Evolutionary conservation across 148 eudicot species (phyloP), one percentile per base, ranked within the genome.

Genomic region (Diospyros kaki): DNA sequence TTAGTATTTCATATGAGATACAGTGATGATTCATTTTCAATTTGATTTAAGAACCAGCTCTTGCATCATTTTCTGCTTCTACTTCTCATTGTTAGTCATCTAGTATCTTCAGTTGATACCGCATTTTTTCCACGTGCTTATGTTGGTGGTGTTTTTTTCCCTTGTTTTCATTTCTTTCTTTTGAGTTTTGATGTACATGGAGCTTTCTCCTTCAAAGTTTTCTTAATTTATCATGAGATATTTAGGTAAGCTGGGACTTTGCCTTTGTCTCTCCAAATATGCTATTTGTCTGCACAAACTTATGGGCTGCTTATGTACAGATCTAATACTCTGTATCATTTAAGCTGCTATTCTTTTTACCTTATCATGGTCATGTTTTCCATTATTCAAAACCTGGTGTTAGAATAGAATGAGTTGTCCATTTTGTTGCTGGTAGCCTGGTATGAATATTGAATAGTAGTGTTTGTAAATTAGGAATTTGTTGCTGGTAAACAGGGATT

Each of bases 181-280:
- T 28, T 28, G 52, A 48, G 53, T 15, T 53, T 4, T 53, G 60
- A 28, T 68, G 18, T 28, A 45, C 4, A 0, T 51, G 1, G 56
- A 18, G 28, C 4, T 3, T 3, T 52, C 28, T 52, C 58, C 18
- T 54, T 42, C 2, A 1, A 6, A 39, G 28, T 42, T 17, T 67
- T 46, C 41, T n/a, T 68, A 58, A 68, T 10, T 18, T 66, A 66
- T 66, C 8, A 1, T n/a, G n/a, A 44, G 69, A 45, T 66, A 66
- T 9, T 39, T 62, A 62, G 65, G 65, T 10, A 59, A 38, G 43
- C 65, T 38, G 14, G n/a, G 9, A 38, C 3, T 62, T 62, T 62
- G 43, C 39, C 4, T 2, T 9, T 62, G 5, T 62, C 8, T 62
- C 6, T 28, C 28, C 28, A 28, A 28, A 28, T 28, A 28, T 62